Evolutionary conservation across 371 early-diverging fungal species (phyloP).

Genomic region (Blakeslea trispora): DNA sequence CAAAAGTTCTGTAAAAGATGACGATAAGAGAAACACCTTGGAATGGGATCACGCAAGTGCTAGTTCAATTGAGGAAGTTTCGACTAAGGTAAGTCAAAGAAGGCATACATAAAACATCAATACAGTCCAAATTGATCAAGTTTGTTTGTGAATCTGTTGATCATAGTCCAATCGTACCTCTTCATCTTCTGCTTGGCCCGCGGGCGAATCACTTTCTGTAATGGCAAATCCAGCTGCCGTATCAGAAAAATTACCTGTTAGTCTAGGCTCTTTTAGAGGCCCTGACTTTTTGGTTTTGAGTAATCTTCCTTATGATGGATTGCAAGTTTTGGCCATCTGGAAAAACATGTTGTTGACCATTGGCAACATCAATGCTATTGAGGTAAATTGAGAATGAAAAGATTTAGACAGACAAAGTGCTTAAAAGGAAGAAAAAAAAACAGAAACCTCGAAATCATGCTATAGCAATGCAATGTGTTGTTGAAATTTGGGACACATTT

Average conservation of each 20-base stretch:
- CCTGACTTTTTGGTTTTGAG: slow-evolving; percentile 49
- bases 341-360: slow-evolving; percentile 70
- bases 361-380: slow-evolving; percentile 69
- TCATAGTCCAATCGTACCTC: slow-evolving; percentile 45
- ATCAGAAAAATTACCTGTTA: slow-evolving; percentile 38
- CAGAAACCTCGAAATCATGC: slow-evolving; percentile 64
- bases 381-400: slow-evolving; percentile 21
- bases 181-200: slow-evolving; percentile 25
- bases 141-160: not conserved
- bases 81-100: slow-evolving; percentile 30
- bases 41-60: slow-evolving; percentile 28
- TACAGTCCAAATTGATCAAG: not conserved
- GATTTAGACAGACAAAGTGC: not conserved
- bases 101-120: not conserved
- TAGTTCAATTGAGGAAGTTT: slow-evolving; percentile 32
- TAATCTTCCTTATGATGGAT: slow-evolving; percentile 42
- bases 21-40: slow-evolving; percentile 15
- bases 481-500: slow-evolving; percentile 70
- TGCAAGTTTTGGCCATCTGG: slow-evolving; percentile 55
- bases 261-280: slow-evolving; percentile 43
- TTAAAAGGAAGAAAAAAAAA: not conserved
- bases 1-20: slow-evolving; percentile 10
- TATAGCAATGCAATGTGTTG: slow-evolving; percentile 70
- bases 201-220: slow-evolving; percentile 28
- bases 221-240: slow-evolving; percentile 34